Evolutionary conservation across 2,329 filamentous ascomycete species (phyloP), one percentile per base, ranked within the genome.

Genomic region (Meredithiella fracta): DNA sequence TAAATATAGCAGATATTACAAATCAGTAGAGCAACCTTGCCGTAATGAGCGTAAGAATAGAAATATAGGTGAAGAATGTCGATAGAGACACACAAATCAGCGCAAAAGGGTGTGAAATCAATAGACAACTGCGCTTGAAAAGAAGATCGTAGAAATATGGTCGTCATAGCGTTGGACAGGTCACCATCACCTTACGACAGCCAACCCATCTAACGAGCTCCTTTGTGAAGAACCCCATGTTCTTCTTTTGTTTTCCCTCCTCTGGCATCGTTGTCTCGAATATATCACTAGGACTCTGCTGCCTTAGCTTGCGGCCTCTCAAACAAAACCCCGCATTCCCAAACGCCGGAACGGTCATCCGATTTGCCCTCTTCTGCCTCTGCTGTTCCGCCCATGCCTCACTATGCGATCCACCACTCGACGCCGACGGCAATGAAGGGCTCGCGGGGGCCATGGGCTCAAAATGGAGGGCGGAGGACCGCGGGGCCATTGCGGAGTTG

Each of bases 281-380:
- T 49, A 17, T 38, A 52, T 31, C 50, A 52, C 5, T 38, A 31
- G 11, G 31, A 52, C 50, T 52, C 50, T 6, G 20, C 17, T 4
- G 50, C n/a, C 50, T 52, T 52, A 26, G 34, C 29, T n/a, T 17
- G n/a, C n/a, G 50, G 50, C 7, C 50, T 37, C 31, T 52, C 50
- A 38, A 52, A 52, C 20, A 17, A 20, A n/a, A 52, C 31, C 50
- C 17, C 20, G 44, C 17, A 15, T 52, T 52, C 7, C 53, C 53
- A 47, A 59, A 59, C n/a, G 54, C 57, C 7, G 57, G 53, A 50
- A 59, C 54, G 8, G 38, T 52, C 54, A 59, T 59, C 22, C 53
- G 38, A 29, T 42, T 54, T 22, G 25, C 31, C 20, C 49, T 53
- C 53, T 56, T 56, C 42, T 17, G 37, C 17, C 54, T 49, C 37